Evolutionary conservation across 441 rosid genomes (phyloP).

Genomic region (Bocquillonia castaneifolia): DNA sequence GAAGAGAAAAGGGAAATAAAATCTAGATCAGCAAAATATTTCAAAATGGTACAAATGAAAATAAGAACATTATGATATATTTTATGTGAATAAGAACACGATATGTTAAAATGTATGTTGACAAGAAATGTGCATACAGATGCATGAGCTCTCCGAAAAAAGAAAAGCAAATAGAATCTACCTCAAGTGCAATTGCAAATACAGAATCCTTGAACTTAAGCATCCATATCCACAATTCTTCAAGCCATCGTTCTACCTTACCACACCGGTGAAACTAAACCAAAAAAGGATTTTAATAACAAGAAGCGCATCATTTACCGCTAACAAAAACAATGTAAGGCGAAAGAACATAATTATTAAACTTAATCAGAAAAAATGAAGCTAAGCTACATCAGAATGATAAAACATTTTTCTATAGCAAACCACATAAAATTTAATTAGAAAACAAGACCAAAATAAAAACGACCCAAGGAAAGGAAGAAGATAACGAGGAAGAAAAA

Average conservation of each 20-base stretch:
- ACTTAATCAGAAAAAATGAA: not conserved
- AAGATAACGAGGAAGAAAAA: too few relatives aligned
- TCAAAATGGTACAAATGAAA: not conserved
- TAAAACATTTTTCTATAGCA: not conserved
- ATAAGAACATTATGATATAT: not conserved
- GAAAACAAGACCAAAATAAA: not conserved
- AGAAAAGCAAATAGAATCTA: constrained; percentile 24
- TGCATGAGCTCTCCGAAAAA: not conserved
- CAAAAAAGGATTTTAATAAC: constrained; percentile 19
- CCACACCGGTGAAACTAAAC: constrained; percentile 59
- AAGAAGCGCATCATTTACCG: not conserved
- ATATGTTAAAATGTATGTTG: not conserved
- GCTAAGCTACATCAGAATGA: not conserved
- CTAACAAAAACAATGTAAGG: not conserved
- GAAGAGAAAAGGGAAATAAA: constrained; percentile 14
- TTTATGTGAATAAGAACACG: not conserved
- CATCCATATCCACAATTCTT: constrained; percentile 90
- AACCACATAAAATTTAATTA: too few relatives aligned
- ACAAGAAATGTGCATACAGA: constrained; percentile 2
- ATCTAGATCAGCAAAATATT: constrained; percentile 27
- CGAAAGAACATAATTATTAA: not conserved
- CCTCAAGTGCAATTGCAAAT: constrained; percentile 68
- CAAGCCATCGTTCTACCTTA: constrained; percentile 75
- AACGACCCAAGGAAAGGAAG: not conserved
- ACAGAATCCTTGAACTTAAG: constrained; percentile 75